Percentiles rank a stretch among this genome's conserved stretches.
Evolutionary conservation across 768 basidiomycete genomes (phyloP).

Genomic region (Hericium erinaceus): DNA sequence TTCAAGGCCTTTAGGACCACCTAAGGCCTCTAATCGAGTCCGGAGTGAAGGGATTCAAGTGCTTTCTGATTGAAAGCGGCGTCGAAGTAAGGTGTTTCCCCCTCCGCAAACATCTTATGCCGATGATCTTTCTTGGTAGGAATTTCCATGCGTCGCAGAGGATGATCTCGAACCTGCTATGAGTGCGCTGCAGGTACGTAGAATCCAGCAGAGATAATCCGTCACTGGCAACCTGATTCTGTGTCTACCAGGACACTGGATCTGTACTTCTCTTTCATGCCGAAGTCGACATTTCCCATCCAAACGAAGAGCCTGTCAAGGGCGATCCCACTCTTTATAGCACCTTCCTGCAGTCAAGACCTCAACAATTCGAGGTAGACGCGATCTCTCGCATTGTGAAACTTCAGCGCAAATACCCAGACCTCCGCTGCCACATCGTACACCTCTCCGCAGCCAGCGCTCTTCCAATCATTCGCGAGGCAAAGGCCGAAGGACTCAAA

Average conservation of each 20-base stretch:
- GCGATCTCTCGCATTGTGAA: constrained; percentile 73
- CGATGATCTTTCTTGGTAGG: constrained; percentile 34
- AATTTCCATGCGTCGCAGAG: constrained; percentile 84
- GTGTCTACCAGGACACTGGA: constrained; percentile 40
- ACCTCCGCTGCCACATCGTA: constrained; percentile 84
- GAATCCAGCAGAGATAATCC: neutral
- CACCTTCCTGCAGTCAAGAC: constrained; percentile 83
- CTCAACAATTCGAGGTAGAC: constrained; percentile 65
- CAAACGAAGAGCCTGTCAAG: constrained; percentile 15
- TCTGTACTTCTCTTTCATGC: constrained; percentile 88
- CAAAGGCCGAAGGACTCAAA: constrained; percentile 51
- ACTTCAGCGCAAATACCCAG: constrained; percentile 53
- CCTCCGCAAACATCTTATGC: neutral
- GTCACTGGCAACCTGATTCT: neutral
- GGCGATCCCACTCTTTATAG: constrained; percentile 50
- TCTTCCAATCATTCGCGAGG: constrained; percentile 65
- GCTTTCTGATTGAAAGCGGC: constrained; percentile 92
- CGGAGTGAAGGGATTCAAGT: constrained; percentile 95
- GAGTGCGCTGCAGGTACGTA: constrained; percentile 58
- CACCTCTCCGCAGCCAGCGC: constrained; percentile 86
- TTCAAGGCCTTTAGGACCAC: constrained; percentile 40
- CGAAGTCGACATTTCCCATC: constrained; percentile 52
- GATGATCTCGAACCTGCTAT: constrained; percentile 62
- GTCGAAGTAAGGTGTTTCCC: constrained; percentile 56
- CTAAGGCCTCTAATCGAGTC: constrained; percentile 65